Conservation (phyloP, 257 asterid species). For the Primulina eburnea region DNA sequence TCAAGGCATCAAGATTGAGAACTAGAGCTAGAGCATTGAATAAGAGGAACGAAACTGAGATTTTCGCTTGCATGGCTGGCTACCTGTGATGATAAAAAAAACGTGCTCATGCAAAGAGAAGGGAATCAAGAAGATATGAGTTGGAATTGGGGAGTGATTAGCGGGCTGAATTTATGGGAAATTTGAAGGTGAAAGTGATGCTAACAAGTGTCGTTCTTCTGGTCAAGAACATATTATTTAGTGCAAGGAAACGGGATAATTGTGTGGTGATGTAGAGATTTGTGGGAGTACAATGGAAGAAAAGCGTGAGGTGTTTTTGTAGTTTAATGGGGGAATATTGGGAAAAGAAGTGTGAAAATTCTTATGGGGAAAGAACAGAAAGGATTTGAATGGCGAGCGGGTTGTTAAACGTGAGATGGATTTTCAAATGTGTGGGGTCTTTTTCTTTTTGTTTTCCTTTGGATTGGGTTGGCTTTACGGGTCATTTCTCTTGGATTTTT, state of each 20-base stretch:
- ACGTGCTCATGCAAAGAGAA: conserved; percentile 17
- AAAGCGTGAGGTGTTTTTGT: conserved; percentile 8
- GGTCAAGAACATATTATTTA: not conserved
- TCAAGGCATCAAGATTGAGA: conserved; percentile 33
- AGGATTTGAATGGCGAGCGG: conserved; percentile 25
- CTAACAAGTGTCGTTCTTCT: not conserved
- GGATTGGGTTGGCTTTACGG: not conserved
- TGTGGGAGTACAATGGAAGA: not conserved
- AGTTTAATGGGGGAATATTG: not conserved
- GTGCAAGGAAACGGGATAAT: not conserved
- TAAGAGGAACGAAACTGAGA: not conserved
- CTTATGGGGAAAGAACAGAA: conserved; percentile 19
- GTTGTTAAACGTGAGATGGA: conserved; percentile 8
- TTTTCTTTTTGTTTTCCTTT: too few species aligned
- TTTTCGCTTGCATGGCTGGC: conserved; percentile 28
- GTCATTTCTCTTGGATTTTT: conserved; percentile 5
- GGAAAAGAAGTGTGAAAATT: conserved; percentile 25
- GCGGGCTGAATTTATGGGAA: not conserved
- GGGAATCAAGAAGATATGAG: not conserved
- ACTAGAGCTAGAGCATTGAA: not conserved
- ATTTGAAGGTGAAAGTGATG: not conserved
- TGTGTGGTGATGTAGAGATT: not conserved
- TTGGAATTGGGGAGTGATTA: not conserved
- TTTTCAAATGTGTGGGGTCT: conserved; percentile 21
- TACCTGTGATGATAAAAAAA: not conserved